Conservation (phyloP, 2,329 filamentous ascomycete species). For the Aspergillus spinulosporus region DNA sequence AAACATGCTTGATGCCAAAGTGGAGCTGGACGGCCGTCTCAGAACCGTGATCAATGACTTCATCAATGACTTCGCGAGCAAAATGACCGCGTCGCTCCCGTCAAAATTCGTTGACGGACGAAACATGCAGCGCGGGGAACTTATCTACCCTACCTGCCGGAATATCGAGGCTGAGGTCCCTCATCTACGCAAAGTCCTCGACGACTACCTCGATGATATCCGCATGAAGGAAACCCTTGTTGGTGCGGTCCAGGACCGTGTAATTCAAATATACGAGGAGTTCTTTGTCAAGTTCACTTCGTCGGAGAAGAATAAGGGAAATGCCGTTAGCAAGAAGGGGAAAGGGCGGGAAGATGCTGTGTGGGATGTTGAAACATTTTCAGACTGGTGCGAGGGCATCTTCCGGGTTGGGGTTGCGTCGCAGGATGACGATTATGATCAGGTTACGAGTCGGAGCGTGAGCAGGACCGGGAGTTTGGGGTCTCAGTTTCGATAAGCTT, state of each 20-base stretch:
- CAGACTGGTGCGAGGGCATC: slow-evolving; percentile 60
- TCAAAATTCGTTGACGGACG: slow-evolving; percentile 40
- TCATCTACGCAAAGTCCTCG: slow-evolving; percentile 56
- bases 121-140: slow-evolving; percentile 41
- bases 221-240: slow-evolving; percentile 66
- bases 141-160: slow-evolving; percentile 52
- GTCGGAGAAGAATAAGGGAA: slow-evolving; percentile 42
- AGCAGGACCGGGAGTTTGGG: slow-evolving; percentile 21
- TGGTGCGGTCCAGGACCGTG: slow-evolving; percentile 64
- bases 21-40: slow-evolving; percentile 64
- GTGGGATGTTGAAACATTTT: slow-evolving; percentile 66
- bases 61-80: slow-evolving; percentile 57
- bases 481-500: slow-evolving; percentile 11
- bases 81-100: slow-evolving; percentile 56
- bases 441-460: slow-evolving; percentile 16
- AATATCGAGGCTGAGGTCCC: slow-evolving; percentile 60
- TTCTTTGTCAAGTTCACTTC: slow-evolving; percentile 58
- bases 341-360: slow-evolving; percentile 62
- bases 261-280: slow-evolving; percentile 63
- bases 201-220: slow-evolving; percentile 65
- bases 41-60: slow-evolving; percentile 66
- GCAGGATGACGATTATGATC: slow-evolving; percentile 25
- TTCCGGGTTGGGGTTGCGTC: slow-evolving; percentile 56
- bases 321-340: slow-evolving; percentile 50
- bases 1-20: slow-evolving; percentile 71